Base-by-base conservation (phyloP, 1,284 basidiomycete species). In the Hymenochaete sp. region DNA sequence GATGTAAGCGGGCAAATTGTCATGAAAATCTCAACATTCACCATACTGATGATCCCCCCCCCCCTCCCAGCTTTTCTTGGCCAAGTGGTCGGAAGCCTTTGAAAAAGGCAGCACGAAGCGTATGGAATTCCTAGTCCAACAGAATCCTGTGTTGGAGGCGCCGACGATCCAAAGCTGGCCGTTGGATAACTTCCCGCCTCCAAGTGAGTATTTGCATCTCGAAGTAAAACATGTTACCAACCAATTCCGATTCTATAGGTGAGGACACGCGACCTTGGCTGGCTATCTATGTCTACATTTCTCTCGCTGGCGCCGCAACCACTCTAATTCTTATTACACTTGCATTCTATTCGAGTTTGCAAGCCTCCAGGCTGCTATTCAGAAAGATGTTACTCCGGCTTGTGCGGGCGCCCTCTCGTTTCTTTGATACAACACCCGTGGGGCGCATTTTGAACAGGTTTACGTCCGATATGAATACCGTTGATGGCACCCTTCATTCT, bases 371-470 rank as follows among this genome's bases (percentile, higher is more conserved):
- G 1, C 64, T 66, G 9, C 64, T 82, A 13, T 82, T 81, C 60
- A 54, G 63, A 3, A 59, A 67, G 9, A 70, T 82, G 53, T 63
- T 83, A 10, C 62, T 60, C 28, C 63, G 77, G 27, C 64, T 84
- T 18, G 70, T 74, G 6, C 66, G 75, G 35, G 77, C 78, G 1
- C 79, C 79, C 3, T 66, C 72, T 16, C 73, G 79, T 4, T 83
- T 82, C 60, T 82, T 82, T 58, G 80, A 83, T 55, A 65, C 73
- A 39, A 83, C 79, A 9, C 82, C 81, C 2, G 71, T 79, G 33
- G 79, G 83, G 11, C 70, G 83, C 24, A 85, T 88, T 52, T 68
- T 88, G 44, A 87, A 87, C 57, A 74, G 86, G 19, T 89, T 89
- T 63, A 83, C 82, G 1, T 71, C 77, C n/a, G 87, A 91, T 56